These are phyloP conservation scores for Yamadazyma aaseri DNA, from an alignment of 1,139 yeast genomes.

Conservation along the genomic window DNA sequence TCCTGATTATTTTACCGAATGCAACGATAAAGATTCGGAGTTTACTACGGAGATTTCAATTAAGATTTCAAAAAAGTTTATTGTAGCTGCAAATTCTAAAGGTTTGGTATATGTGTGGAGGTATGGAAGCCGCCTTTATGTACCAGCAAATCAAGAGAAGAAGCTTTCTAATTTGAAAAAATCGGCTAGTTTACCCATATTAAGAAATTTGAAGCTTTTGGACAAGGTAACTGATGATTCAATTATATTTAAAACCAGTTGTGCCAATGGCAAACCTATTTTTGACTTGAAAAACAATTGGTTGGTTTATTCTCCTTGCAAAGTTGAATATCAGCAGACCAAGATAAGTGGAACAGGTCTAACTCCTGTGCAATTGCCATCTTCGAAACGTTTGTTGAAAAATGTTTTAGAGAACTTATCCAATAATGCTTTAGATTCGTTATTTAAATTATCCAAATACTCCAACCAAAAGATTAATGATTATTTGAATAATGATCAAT, in stretches of 20 bases:
- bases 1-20: constrained; percentile 8
- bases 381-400: constrained; percentile 43
- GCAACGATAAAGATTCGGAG: constrained; percentile 2
- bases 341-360: constrained; percentile 21
- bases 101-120: constrained; percentile 26
- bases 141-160: constrained; percentile 21
- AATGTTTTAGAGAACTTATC: constrained; percentile 50
- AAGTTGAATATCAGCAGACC: constrained; percentile 32
- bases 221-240: constrained; percentile 19
- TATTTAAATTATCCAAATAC: constrained; percentile 48
- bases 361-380: constrained; percentile 49
- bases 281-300: constrained; percentile 53
- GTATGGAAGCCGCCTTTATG: constrained; percentile 3
- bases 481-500: constrained; percentile 27
- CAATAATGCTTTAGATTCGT: constrained; percentile 53
- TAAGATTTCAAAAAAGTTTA: constrained; percentile 22
- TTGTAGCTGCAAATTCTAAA: constrained; percentile 22
- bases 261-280: constrained; percentile 36
- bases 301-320: constrained; percentile 49
- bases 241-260: constrained; percentile 33
- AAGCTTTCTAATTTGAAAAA: constrained; percentile 23
- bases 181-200: constrained; percentile 24
- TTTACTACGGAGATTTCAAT: constrained; percentile 15
- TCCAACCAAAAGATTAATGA: constrained; percentile 44
- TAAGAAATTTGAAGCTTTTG: constrained; percentile 16